Percentiles rank a stretch among this genome's conserved stretches.
Conservation (phyloP, 1,139 yeast species). For the Candida pseudocylindracea region DNA sequence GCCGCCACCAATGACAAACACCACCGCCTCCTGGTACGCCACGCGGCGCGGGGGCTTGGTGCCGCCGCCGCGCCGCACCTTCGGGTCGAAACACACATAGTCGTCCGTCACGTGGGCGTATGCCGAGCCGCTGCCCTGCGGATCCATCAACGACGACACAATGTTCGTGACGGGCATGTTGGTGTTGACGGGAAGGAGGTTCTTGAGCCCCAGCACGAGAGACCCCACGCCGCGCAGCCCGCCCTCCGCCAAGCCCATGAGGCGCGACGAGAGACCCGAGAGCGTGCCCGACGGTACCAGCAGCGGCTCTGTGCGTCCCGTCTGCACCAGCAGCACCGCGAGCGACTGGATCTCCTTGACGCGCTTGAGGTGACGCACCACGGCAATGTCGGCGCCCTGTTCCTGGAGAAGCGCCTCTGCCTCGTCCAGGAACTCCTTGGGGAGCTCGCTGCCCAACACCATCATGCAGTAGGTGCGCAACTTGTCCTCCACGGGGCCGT, state of each 20-base stretch:
- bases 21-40: slow-evolving; percentile 58
- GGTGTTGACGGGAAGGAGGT: slow-evolving; percentile 69
- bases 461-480: slow-evolving; percentile 71
- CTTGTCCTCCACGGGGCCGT: slow-evolving; percentile 36
- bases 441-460: slow-evolving; percentile 32
- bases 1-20: slow-evolving; percentile 94
- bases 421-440: slow-evolving; percentile 36
- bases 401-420: slow-evolving; percentile 30
- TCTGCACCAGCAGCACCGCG: slow-evolving; percentile 21
- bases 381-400: slow-evolving; percentile 22
- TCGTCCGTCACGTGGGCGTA: slow-evolving; percentile 61
- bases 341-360: slow-evolving; percentile 62
- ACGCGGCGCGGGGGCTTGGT: slow-evolving; percentile 79
- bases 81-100: slow-evolving; percentile 79
- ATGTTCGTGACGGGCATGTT: slow-evolving; percentile 77
- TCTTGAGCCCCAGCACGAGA: slow-evolving; percentile 71
- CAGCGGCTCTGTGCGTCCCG: slow-evolving; percentile 6
- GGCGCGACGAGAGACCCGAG: slow-evolving; percentile 52
- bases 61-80: slow-evolving; percentile 60
- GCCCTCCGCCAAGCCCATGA: slow-evolving; percentile 77
- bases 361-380: slow-evolving; percentile 8
- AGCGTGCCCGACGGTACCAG: slow-evolving; percentile 16
- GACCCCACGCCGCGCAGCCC: slow-evolving; percentile 68
- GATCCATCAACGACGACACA: slow-evolving; percentile 83
- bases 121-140: slow-evolving; percentile 35